Evolutionary conservation across 805 yeast genomes (phyloP).

Genomic region (Candida odintsovae): DNA sequence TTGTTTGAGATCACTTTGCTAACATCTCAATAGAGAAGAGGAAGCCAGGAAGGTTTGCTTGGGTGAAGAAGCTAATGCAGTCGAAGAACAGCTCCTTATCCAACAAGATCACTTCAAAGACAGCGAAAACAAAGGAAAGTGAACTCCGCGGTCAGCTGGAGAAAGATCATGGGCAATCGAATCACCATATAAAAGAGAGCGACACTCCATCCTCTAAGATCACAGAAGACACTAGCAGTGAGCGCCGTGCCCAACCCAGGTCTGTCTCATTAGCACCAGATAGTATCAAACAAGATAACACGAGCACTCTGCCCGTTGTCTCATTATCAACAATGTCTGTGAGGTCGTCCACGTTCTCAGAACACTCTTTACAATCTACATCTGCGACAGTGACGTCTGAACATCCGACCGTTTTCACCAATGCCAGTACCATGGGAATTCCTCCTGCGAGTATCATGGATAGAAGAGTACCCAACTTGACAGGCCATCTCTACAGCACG

Average conservation of each 20-base stretch:
- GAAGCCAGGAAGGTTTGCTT: constrained; percentile 12
- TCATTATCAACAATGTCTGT: constrained; percentile 30
- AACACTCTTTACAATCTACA: constrained; percentile 30
- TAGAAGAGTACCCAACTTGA: constrained; percentile 22
- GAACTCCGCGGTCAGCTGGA: neutral
- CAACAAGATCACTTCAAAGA: neutral
- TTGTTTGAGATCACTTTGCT: neutral
- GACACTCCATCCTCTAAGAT: neutral
- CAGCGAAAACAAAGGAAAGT: neutral
- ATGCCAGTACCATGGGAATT: constrained; percentile 62
- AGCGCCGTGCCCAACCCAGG: constrained; percentile 1
- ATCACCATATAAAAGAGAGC: neutral
- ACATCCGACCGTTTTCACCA: constrained; percentile 42
- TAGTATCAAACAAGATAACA: constrained; percentile 19
- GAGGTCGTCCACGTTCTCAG: constrained; percentile 33
- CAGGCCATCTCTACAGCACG: constrained; percentile 11
- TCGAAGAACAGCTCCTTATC: constrained; percentile 1
- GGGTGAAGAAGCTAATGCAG: constrained; percentile 17
- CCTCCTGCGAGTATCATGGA: constrained; percentile 72
- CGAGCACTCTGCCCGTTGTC: constrained; percentile 27
- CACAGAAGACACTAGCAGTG: neutral
- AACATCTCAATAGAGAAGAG: constrained; percentile 1
- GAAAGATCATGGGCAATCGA: neutral
- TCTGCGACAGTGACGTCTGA: constrained; percentile 30
- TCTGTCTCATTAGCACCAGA: constrained; percentile 8